A percentile compares a stretch with the other conserved stretches of the same genome.
These are phyloP conservation scores for Pyricularia sp. DNA, from an alignment of 2,329 filamentous ascomycete genomes.

Conservation along the genomic window DNA sequence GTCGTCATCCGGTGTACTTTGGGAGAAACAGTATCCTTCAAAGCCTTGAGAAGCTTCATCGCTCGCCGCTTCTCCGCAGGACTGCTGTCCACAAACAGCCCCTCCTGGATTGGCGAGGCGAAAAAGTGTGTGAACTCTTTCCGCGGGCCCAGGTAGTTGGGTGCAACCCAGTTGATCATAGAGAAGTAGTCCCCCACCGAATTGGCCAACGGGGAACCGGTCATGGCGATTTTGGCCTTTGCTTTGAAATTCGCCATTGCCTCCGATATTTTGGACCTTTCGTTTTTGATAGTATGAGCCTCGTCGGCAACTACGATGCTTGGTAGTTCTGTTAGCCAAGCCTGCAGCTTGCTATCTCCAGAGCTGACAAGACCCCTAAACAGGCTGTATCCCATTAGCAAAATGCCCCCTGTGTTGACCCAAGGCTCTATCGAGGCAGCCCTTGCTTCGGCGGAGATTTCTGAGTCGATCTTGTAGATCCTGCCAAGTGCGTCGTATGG, in stretches of 20 bases:
- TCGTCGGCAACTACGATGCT: constrained; percentile 78
- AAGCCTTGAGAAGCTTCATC: constrained; percentile 56
- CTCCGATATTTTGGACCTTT: constrained; percentile 37
- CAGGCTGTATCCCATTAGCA: constrained; percentile 69
- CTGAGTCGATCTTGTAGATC: constrained; percentile 44
- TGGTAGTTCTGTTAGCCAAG: constrained; percentile 48
- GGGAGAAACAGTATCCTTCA: constrained; percentile 64
- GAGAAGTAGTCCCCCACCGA: constrained; percentile 74
- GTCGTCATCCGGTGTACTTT: constrained; percentile 73
- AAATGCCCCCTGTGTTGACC: constrained; percentile 56
- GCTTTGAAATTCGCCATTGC: constrained; percentile 54
- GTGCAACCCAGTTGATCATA: constrained; percentile 84
- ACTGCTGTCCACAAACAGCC: constrained; percentile 58
- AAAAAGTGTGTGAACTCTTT: constrained; percentile 64
- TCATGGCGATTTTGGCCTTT: constrained; percentile 68
- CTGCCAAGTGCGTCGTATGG: constrained; percentile 44
- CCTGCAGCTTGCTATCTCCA: constrained; percentile 8
- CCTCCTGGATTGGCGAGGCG: constrained; percentile 61
- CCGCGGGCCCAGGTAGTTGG: constrained; percentile 62
- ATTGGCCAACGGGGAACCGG: constrained; percentile 79
- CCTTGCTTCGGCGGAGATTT: constrained; percentile 26
- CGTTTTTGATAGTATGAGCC: constrained; percentile 71
- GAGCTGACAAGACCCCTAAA: constrained; percentile 35
- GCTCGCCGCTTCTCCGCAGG: constrained; percentile 44
- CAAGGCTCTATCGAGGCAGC: constrained; percentile 43